Evolutionary conservation across 2,329 filamentous ascomycete species (phyloP).

Genomic region (Hypoxylon sp.): DNA sequence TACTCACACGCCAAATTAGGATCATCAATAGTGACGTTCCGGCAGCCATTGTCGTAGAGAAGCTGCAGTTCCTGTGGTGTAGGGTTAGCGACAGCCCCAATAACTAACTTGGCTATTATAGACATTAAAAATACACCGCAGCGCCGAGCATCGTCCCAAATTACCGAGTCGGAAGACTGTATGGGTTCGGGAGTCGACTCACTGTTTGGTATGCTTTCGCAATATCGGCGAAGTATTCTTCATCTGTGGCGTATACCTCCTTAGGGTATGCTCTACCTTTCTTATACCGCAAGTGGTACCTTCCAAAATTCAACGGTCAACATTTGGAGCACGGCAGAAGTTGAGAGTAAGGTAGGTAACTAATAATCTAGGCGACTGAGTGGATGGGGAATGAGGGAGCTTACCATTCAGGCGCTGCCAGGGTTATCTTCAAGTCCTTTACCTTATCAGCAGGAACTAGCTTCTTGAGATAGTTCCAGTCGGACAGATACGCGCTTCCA

Average conservation of each 20-base stretch:
- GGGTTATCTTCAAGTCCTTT: constrained; percentile 66
- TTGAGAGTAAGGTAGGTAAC: background rate
- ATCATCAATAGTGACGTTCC: constrained; percentile 75
- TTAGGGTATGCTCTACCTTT: constrained; percentile 67
- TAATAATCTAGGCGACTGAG: background rate
- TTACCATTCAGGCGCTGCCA: constrained; percentile 64
- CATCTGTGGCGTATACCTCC: constrained; percentile 67
- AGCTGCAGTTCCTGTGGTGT: constrained; percentile 63
- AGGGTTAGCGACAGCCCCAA: constrained; percentile 8
- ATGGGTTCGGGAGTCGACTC: constrained; percentile 6
- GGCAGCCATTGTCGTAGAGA: constrained; percentile 71
- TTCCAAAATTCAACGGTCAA: constrained; percentile 22
- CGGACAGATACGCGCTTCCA: constrained; percentile 57
- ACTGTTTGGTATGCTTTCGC: constrained; percentile 66
- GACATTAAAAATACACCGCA: constrained; percentile 49
- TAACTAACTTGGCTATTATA: background rate
- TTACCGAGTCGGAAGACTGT: background rate
- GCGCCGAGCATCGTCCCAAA: background rate
- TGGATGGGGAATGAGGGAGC: constrained; percentile 4
- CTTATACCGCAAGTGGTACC: constrained; percentile 67
- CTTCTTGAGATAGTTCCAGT: constrained; percentile 58
- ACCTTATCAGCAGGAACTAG: constrained; percentile 69
- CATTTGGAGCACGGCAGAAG: background rate
- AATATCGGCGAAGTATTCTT: constrained; percentile 74
- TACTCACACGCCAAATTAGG: constrained; percentile 73